Evolutionary conservation across 768 basidiomycete genomes (phyloP), one percentile per base, ranked within the genome.

Genomic region (Epithele typhae): DNA sequence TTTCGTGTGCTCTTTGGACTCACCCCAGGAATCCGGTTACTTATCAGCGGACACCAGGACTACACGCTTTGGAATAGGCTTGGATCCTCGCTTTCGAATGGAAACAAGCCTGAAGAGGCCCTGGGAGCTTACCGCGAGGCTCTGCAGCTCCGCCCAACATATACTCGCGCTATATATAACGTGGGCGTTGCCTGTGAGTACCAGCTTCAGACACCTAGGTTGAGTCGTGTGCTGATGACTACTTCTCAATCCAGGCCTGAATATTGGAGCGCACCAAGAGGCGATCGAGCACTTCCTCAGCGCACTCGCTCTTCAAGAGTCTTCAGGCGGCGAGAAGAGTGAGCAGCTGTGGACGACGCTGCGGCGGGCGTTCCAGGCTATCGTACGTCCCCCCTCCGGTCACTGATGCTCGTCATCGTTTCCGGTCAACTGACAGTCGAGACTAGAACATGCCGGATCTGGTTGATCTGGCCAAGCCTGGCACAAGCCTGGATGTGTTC

Each of bases 141-240:
- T 0, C 74, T 99, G 21, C 84, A 82, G 58, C 69, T 97, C 38
- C 80, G 92, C 32, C 96, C 96, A 22, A 94, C 92, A 0, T 99
- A 96, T 64, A 98, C 96, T 1, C 83, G 96, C 10, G 96, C 94
- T 9, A 90, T 97, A 19, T 97, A 95, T 62, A 99, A 99, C 59
- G 90, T 99, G 27, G 96, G 94, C 36, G 96, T 99, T 22, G 93
- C 94, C 18, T 99, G 93, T 93, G 59, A 57, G 90, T 79, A 3
- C n/a, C n/a, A n/a, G n/a, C n/a, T n/a, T n/a, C n/a, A n/a, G n/a
- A n/a, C n/a, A n/a, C n/a, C n/a, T n/a, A n/a, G n/a, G 23, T 22
- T 39, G 47, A 9, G 37, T 36, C 42, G 33, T 53, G n/a, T 19
- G 49, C 34, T 21, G 12, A 30, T 45, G 25, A 44, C 38, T 52